Percentiles rank a stretch among this genome's conserved stretches.
Evolutionary conservation across 1,284 basidiomycete species (phyloP).

Genomic region (Boletus smithii): DNA sequence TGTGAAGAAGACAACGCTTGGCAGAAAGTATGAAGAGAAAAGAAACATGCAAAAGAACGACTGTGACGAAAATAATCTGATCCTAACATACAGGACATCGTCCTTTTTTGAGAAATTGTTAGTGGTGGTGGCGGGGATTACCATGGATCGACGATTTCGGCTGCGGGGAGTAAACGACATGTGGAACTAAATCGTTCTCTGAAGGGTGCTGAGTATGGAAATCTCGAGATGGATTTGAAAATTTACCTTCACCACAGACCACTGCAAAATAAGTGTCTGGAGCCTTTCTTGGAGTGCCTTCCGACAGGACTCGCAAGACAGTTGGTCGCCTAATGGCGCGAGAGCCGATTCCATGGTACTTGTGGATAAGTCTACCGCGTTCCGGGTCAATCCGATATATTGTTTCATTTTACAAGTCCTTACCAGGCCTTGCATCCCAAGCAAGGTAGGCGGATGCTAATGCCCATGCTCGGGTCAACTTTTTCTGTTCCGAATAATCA

Average conservation of each 20-base stretch:
- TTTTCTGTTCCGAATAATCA: constrained; percentile 61
- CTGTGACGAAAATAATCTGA: neutral
- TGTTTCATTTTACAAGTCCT: constrained; percentile 9
- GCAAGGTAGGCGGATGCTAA: constrained; percentile 64
- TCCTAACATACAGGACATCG: neutral
- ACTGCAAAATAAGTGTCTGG: constrained; percentile 65
- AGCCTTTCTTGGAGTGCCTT: constrained; percentile 59
- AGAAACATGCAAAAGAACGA: constrained; percentile 2
- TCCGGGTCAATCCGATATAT: constrained; percentile 12
- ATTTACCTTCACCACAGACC: constrained; percentile 72
- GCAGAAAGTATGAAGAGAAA: neutral
- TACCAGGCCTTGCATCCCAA: constrained; percentile 67
- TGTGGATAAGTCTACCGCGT: constrained; percentile 51
- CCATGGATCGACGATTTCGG: neutral
- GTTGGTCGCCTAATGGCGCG: constrained; percentile 53
- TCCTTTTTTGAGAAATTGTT: neutral
- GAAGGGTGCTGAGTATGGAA: constrained; percentile 10
- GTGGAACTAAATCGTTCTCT: constrained; percentile 34
- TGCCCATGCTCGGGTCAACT: constrained; percentile 61
- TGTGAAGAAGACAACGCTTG: neutral
- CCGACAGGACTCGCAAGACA: constrained; percentile 61
- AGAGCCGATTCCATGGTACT: constrained; percentile 59
- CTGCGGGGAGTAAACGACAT: constrained; percentile 1
- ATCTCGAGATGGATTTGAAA: neutral
- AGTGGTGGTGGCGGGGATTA: constrained; percentile 9